These are phyloP conservation scores for Spergularia azorica DNA, from an alignment of 179 eudicot genomes.

Conservation along the genomic window DNA sequence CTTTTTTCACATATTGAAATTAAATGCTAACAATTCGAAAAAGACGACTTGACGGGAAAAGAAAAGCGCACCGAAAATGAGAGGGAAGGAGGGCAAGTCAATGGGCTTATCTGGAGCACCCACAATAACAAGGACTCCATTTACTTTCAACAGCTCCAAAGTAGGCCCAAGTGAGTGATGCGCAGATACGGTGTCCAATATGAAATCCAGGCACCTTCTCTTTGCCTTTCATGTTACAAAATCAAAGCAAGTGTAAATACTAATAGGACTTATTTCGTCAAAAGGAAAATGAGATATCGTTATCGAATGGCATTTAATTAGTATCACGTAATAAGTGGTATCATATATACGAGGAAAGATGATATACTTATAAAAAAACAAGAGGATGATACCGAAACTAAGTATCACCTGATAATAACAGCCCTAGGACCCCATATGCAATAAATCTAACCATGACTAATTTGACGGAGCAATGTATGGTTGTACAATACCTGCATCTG, in stretches of 20 bases:
- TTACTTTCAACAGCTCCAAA: constrained; percentile 70
- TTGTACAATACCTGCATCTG: constrained; percentile 60
- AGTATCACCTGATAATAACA: too few relatives aligned
- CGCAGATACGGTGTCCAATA: constrained; percentile 82
- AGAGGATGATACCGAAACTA: too few relatives aligned
- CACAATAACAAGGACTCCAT: constrained; percentile 72
- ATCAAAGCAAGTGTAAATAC: neutral
- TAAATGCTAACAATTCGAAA: neutral
- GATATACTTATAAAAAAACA: too few relatives aligned
- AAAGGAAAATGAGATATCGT: too few relatives aligned
- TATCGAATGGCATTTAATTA: too few relatives aligned
- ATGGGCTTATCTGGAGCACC: constrained; percentile 95
- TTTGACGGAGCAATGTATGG: neutral
- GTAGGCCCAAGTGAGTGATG: constrained; percentile 71
- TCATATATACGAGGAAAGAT: too few relatives aligned
- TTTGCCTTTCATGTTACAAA: constrained; percentile 36
- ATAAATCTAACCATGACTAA: too few relatives aligned
- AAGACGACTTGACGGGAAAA: neutral
- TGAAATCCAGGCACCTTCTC: constrained; percentile 62
- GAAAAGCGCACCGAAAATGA: constrained; percentile 63
- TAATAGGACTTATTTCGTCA: too few relatives aligned
- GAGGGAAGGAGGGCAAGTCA: constrained; percentile 68
- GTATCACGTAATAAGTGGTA: too few relatives aligned
- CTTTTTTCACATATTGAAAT: neutral
- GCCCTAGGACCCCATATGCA: too few relatives aligned